A percentile compares a stretch with the other conserved stretches of the same genome.
Evolutionary conservation across 805 yeast genomes (phyloP).

Genomic region (Wickerhamiella shivajii): DNA sequence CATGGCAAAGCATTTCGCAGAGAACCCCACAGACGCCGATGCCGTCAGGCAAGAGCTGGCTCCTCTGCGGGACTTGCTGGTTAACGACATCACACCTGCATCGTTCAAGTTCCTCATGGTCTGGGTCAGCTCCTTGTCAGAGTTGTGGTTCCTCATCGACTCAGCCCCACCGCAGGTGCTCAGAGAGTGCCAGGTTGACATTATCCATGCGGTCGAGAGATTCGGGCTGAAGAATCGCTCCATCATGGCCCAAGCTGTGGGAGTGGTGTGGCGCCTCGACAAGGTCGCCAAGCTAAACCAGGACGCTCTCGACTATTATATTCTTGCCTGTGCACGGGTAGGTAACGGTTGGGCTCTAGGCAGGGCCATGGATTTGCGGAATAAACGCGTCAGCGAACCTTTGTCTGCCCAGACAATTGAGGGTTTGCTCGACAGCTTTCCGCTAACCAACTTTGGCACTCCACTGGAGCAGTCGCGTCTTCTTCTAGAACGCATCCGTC

Average conservation of each 20-base stretch:
- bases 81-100: conserved; percentile 15
- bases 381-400: not conserved
- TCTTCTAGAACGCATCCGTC: conserved; percentile 2
- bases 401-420: conserved; percentile 6
- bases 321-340: conserved; percentile 15
- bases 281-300: conserved; percentile 11
- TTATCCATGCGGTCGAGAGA: conserved; percentile 3
- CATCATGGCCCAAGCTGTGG: conserved; percentile 20
- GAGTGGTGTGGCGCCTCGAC: conserved; percentile 16
- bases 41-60: conserved; percentile 12
- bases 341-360: conserved; percentile 20
- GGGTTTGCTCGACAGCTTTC: conserved; percentile 18
- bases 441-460: conserved; percentile 12
- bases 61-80: conserved; percentile 12
- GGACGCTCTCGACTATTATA: conserved; percentile 15
- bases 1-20: conserved; percentile 11
- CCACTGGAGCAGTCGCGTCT: not conserved
- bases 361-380: conserved; percentile 14
- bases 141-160: conserved; percentile 18
- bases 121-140: conserved; percentile 16
- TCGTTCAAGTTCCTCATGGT: conserved; percentile 18
- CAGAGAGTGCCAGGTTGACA: conserved; percentile 17
- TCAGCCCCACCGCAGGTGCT: conserved; percentile 16
- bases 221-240: conserved; percentile 7
- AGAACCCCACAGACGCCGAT: conserved; percentile 11